phyloP scores from a whole-genome alignment of 1,284 basidiomycete species.

The Cryptococcus sp. region DNA sequence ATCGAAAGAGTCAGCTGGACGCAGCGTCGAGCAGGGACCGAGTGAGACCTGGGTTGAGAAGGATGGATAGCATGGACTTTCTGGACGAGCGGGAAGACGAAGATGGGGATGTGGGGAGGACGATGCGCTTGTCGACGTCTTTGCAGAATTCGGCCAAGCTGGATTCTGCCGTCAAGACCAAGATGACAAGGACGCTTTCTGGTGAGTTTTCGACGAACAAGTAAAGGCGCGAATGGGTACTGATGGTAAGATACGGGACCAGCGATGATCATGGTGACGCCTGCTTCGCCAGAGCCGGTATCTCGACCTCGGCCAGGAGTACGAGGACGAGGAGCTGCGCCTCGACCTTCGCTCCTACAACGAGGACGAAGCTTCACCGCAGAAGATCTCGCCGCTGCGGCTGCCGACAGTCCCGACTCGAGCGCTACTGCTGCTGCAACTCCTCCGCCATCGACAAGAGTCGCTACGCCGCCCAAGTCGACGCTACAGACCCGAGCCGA shows the following conservation, averaged over 20 bases:
- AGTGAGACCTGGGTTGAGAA: constrained; percentile 27
- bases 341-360: constrained; percentile 35
- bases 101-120: not conserved
- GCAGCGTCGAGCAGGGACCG: constrained; percentile 12
- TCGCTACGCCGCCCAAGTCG: too few species aligned
- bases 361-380: constrained; percentile 45
- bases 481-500: too few species aligned
- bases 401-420: constrained; percentile 15
- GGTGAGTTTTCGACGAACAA: too few species aligned
- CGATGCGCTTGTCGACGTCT: constrained; percentile 27
- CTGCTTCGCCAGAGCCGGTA: constrained; percentile 22
- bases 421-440: constrained; percentile 1
- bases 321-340: constrained; percentile 9
- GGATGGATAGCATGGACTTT: constrained; percentile 40
- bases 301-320: constrained; percentile 10
- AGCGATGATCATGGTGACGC: constrained; percentile 18
- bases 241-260: not conserved
- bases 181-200: too few species aligned
- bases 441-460: not conserved
- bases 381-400: constrained; percentile 32
- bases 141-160: constrained; percentile 34
- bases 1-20: constrained; percentile 24
- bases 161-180: constrained; percentile 2
- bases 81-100: constrained; percentile 23
- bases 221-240: too few species aligned